Base-by-base conservation (phyloP, 345 rosid genomes). In the Lepidium aucheri region DNA sequence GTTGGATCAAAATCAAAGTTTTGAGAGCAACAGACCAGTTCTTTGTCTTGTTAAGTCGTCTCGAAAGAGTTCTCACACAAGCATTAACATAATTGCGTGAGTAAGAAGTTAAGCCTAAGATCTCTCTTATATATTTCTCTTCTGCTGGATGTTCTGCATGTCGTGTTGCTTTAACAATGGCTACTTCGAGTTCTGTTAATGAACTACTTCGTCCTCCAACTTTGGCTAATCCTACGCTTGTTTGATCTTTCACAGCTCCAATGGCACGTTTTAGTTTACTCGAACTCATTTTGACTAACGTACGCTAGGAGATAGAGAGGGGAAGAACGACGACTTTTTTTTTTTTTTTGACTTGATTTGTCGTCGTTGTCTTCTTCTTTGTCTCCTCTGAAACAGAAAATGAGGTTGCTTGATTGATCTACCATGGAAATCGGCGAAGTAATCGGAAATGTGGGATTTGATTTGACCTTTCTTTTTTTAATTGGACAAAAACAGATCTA, bases 101-200 rank as follows among this genome's bases (percentile, higher is more conserved):
- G 57, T 84, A 86, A 16, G 85, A 79, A 0, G 97, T 88, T 47
- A 90, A 67, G 77, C 84, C 73, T 84, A 72, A 49, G 4, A 72
- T 72, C 33, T 57, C 66, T 64, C 40, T 64, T 1, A 57, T 8
- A 33, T 72, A 74, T 41, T 78, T 72, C 62, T 93, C 99, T 4
- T 88, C 90, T 0, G 99, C 95, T 1, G 97, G 99, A 62, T 80
- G 63, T 49, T 86, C 97, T 28, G 86, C 95, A 35, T 93, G 99
- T 12, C 92, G 43, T 0, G 97, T 90, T 9, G 96, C 95, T 73
- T 90, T 94, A 1, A 72, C 76, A 8, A 72, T 52, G 40, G 76
- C 61, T 49, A 72, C 17, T 22, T 72, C 66, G 1, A 72, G 70
- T 30, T 72, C 60, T 17, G 60, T 56, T 57, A 72, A 5, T 7